Evolutionary conservation across 371 early-diverging fungal species (phyloP).

Genomic region (Phascolomyces articulosus): DNA sequence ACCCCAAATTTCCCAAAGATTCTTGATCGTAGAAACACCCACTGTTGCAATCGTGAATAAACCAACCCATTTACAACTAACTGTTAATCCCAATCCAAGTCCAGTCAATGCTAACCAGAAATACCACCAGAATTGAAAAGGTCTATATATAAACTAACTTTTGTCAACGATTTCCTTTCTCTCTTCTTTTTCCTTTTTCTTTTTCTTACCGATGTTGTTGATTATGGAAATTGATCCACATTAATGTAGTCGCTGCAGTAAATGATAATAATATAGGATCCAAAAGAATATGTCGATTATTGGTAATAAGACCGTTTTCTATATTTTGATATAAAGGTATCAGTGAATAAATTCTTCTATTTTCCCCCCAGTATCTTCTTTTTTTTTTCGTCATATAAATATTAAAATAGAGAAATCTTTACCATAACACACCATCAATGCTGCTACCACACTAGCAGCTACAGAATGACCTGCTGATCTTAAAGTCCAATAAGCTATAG

Average conservation of each 20-base stretch:
- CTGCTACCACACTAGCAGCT: slow-evolving; percentile 42
- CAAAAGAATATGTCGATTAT: slow-evolving; percentile 87
- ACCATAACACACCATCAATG: slow-evolving; percentile 55
- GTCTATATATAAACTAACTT: slow-evolving; percentile 29
- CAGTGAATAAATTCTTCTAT: no score
- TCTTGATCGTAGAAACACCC: slow-evolving; percentile 83
- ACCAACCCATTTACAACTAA: slow-evolving; percentile 92
- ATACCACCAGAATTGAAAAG: slow-evolving; percentile 77
- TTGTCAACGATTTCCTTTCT: background rate
- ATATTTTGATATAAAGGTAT: background rate
- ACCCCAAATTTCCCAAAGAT: slow-evolving; percentile 92
- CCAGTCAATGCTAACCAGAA: slow-evolving; percentile 77
- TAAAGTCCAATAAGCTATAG: slow-evolving; percentile 48
- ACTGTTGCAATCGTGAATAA: slow-evolving; percentile 86
- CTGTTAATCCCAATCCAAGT: slow-evolving; percentile 67
- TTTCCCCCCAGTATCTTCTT: no score
- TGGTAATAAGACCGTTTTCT: slow-evolving; percentile 77
- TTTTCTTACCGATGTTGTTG: slow-evolving; percentile 53
- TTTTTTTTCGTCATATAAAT: background rate
- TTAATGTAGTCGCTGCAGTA: slow-evolving; percentile 69
- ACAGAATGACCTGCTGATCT: slow-evolving; percentile 49
- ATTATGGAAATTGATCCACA: slow-evolving; percentile 86
- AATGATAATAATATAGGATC: slow-evolving; percentile 90
- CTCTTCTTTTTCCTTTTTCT: background rate
- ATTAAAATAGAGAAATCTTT: background rate